phyloP scores from a whole-genome alignment of 768 basidiomycete genomes.

The Butyriboletus loyo region DNA sequence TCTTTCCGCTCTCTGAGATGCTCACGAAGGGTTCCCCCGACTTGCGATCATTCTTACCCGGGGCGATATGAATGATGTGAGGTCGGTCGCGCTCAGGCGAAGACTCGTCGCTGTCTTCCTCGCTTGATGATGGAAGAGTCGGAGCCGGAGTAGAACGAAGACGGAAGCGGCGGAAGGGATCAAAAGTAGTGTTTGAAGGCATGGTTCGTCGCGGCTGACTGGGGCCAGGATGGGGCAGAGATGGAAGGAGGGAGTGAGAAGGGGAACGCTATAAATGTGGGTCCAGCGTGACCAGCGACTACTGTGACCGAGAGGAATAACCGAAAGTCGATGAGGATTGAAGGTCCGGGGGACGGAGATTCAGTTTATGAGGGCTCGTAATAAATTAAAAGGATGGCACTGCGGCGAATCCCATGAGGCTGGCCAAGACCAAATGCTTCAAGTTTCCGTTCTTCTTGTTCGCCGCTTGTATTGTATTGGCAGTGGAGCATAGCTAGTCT shows the following conservation, averaged over 20 bases:
- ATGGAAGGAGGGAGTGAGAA: background rate
- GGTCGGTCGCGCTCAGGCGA: slow-evolving; percentile 12
- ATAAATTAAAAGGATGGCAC: background rate
- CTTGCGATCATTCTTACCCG: slow-evolving; percentile 1
- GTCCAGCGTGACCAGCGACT: slow-evolving; percentile 7
- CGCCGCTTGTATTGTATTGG: background rate
- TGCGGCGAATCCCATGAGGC: slow-evolving; percentile 21
- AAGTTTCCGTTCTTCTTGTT: slow-evolving; percentile 3
- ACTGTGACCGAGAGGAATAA: slow-evolving; percentile 12
- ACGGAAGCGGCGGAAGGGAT: slow-evolving; percentile 26
- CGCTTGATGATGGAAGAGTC: background rate
- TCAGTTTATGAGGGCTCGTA: background rate
- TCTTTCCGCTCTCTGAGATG: background rate
- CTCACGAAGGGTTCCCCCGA: background rate
- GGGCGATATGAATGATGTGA: slow-evolving; percentile 6
- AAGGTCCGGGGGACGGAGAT: background rate
- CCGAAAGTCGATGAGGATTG: slow-evolving; percentile 7
- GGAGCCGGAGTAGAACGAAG: slow-evolving; percentile 2
- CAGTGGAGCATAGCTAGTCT: background rate
- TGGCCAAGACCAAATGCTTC: too few species aligned
- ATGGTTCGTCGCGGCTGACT: background rate
- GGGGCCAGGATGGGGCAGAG: background rate
- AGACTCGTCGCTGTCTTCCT: slow-evolving; percentile 26
- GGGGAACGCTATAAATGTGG: slow-evolving; percentile 5
- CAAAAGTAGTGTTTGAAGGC: slow-evolving; percentile 4